These are phyloP conservation scores for Globisporangium iwayamae DNA, from an alignment of 352 stramenopile species.

Conservation along the genomic window DNA sequence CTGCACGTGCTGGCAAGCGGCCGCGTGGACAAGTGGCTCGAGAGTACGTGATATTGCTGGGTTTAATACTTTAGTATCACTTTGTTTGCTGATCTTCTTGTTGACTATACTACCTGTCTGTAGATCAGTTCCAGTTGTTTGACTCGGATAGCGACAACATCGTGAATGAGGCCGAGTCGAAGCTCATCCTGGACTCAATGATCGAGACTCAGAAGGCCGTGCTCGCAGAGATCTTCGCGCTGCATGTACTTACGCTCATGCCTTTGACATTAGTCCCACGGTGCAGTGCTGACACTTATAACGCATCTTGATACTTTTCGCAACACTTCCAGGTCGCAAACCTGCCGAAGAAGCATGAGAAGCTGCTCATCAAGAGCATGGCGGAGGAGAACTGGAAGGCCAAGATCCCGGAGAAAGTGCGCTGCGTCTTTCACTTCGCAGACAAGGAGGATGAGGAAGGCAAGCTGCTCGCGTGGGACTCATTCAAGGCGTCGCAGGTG, in stretches of 20 bases:
- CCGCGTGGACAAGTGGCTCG: conserved; percentile 40
- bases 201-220: conserved; percentile 51
- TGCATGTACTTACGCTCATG: conserved; percentile 32
- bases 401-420: conserved; percentile 73
- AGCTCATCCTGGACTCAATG: conserved; percentile 56
- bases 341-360: conserved; percentile 61
- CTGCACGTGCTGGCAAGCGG: conserved; percentile 33
- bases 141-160: conserved; percentile 49
- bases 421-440: conserved; percentile 71
- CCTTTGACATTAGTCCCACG: not conserved
- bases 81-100: not conserved
- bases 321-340: conserved; percentile 36
- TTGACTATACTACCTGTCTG: not conserved
- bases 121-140: conserved; percentile 61
- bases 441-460: conserved; percentile 52
- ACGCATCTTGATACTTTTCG: not conserved
- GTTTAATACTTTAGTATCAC: not conserved
- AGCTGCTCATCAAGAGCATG: conserved; percentile 44
- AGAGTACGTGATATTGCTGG: conserved; percentile 22
- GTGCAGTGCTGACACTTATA: not conserved
- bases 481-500: conserved; percentile 62
- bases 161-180: conserved; percentile 55
- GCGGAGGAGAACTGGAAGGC: conserved; percentile 62
- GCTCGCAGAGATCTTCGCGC: conserved; percentile 55
- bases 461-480: conserved; percentile 55